These are phyloP conservation scores for Phellopilus nigrolimitatus DNA, from an alignment of 1,284 basidiomycete species.

Conservation along the genomic window DNA sequence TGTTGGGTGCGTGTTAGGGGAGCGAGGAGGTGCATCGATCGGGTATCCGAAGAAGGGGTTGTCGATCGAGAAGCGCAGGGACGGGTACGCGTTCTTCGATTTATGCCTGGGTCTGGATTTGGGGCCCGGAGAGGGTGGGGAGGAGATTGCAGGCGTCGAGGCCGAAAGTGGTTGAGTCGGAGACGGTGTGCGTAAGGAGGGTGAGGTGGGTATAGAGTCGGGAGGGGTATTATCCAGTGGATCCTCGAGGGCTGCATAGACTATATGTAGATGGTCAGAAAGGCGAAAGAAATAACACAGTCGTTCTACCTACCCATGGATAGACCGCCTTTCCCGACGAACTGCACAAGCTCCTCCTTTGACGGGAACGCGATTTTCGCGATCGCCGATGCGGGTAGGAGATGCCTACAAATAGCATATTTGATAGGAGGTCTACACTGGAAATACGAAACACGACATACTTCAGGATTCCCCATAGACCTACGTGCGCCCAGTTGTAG, in stretches of 20 bases:
- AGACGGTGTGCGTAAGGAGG: constrained; percentile 26
- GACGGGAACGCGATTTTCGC: constrained; percentile 72
- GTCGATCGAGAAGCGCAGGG: constrained; percentile 50
- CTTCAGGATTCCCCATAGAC: constrained; percentile 75
- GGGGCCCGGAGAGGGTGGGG: constrained; percentile 22
- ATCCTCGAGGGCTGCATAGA: constrained; percentile 20
- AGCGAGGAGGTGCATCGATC: constrained; percentile 23
- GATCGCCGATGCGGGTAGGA: constrained; percentile 66
- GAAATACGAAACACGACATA: constrained; percentile 30
- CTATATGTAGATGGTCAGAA: constrained; percentile 4
- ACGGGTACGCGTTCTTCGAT: constrained; percentile 26
- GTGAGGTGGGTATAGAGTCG: constrained; percentile 21
- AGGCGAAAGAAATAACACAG: constrained; percentile 10
- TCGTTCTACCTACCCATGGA: constrained; percentile 46
- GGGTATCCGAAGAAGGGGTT: constrained; percentile 90
- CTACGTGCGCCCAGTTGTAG: constrained; percentile 77
- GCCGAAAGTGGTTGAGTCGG: constrained; percentile 13
- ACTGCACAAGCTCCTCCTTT: constrained; percentile 51
- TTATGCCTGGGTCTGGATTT: constrained; percentile 5
- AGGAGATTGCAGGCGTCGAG: neutral
- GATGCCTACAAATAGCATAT: constrained; percentile 39
- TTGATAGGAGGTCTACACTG: constrained; percentile 21
- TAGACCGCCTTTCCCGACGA: constrained; percentile 50
- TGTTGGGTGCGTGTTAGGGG: neutral
- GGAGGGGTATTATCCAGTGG: constrained; percentile 11